Evolutionary conservation across 371 early-diverging fungal species (phyloP).

Genomic region (Coemansia sp.): DNA sequence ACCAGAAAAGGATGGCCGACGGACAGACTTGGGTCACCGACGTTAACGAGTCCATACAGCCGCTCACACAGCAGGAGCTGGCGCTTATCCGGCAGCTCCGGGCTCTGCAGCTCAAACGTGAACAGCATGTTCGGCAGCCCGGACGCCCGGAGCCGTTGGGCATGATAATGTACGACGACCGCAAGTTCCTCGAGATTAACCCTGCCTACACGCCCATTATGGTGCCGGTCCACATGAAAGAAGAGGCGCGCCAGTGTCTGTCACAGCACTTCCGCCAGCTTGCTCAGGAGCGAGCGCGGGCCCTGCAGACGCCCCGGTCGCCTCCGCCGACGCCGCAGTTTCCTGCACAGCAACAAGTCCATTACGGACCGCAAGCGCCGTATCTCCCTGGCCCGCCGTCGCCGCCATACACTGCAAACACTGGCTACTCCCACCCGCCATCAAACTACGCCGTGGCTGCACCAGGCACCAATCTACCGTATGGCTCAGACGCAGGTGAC

Average conservation of each 20-base stretch:
- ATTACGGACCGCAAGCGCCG: too few species aligned
- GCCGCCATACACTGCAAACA: too few species aligned
- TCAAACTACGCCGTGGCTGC: too few species aligned
- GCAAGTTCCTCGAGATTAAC: constrained; percentile 35
- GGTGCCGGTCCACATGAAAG: constrained; percentile 22
- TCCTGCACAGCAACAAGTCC: too few species aligned
- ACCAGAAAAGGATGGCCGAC: too few species aligned
- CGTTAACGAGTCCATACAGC: not conserved
- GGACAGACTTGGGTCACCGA: too few species aligned
- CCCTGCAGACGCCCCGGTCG: not conserved
- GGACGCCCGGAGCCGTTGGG: constrained; percentile 14
- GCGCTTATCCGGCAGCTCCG: constrained; percentile 26
- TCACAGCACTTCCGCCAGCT: constrained; percentile 22
- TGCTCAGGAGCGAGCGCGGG: not conserved
- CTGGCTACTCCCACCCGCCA: too few species aligned
- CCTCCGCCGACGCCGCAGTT: not conserved
- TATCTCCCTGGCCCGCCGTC: too few species aligned
- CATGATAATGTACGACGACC: constrained; percentile 17
- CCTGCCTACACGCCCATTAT: constrained; percentile 26
- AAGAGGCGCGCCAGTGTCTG: constrained; percentile 15
- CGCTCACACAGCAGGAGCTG: constrained; percentile 17
- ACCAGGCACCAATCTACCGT: not conserved
- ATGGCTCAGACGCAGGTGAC: not conserved
- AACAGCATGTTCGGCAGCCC: constrained; percentile 5
- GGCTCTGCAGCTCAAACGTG: constrained; percentile 20